Conservation (phyloP, 2,329 filamentous ascomycete species). For the Tothia fuscella region DNA sequence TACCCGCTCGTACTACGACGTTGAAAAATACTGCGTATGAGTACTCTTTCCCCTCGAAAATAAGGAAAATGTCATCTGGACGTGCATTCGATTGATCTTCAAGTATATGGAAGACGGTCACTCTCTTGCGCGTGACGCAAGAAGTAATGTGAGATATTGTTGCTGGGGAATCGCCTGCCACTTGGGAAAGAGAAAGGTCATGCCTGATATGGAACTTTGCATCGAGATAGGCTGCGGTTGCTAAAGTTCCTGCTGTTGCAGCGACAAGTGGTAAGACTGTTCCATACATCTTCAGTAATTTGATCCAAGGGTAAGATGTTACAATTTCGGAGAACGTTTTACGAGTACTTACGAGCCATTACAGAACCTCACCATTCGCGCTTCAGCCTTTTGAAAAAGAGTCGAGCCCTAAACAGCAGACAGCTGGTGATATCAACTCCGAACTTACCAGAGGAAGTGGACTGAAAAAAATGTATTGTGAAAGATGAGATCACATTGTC, state of each 20-base stretch:
- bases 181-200: conserved; percentile 3
- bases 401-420: too few relatives aligned
- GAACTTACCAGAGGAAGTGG: too few relatives aligned
- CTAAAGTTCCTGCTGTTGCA: conserved; percentile 19
- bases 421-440: too few relatives aligned
- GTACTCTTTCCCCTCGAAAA: conserved; percentile 25
- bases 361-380: too few relatives aligned
- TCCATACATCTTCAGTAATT: background rate
- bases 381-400: too few relatives aligned
- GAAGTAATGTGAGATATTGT: conserved; percentile 1
- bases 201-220: conserved; percentile 19
- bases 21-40: conserved; percentile 24
- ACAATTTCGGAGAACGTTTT: too few relatives aligned
- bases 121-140: background rate
- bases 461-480: too few relatives aligned
- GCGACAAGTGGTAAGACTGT: conserved; percentile 6
- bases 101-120: conserved; percentile 19
- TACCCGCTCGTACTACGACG: conserved; percentile 19
- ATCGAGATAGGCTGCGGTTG: conserved; percentile 24
- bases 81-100: conserved; percentile 23
- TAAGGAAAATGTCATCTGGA: conserved; percentile 21
- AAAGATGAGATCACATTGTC: too few relatives aligned
- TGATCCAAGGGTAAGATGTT: too few relatives aligned
- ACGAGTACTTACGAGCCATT: too few relatives aligned
- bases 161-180: background rate